These are phyloP conservation scores for Abrus pulchellus DNA, from an alignment of 306 rosid species.

Conservation along the genomic window DNA sequence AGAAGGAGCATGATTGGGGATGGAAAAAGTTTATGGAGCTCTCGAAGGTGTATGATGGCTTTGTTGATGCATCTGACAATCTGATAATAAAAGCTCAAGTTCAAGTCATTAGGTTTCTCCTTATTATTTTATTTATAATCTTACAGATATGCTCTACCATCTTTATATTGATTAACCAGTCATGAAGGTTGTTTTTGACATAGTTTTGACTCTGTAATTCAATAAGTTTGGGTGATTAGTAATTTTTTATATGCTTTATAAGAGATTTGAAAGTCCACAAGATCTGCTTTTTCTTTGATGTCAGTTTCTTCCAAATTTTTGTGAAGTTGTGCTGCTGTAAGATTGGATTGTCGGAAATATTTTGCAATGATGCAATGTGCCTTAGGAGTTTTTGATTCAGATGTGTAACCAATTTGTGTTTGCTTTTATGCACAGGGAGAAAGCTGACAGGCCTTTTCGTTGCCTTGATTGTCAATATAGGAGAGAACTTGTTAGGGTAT, in stretches of 20 bases:
- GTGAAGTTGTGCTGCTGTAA: conserved; percentile 20
- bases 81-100: conserved; percentile 99
- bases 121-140: conserved; percentile 31
- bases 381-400: conserved; percentile 23
- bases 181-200: background rate
- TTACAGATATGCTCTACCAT: conserved; percentile 1
- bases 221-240: conserved; percentile 20
- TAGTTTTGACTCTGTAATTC: conserved; percentile 28
- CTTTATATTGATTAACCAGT: conserved; percentile 12
- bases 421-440: conserved; percentile 76
- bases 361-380: conserved; percentile 20
- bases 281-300: background rate
- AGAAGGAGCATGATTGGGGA: conserved; percentile 99
- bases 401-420: conserved; percentile 37
- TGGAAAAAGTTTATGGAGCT: conserved; percentile 99
- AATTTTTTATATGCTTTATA: background rate
- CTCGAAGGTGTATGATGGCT: conserved; percentile 94
- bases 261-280: conserved; percentile 21
- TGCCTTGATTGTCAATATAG: conserved; percentile 99
- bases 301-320: background rate
- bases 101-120: conserved; percentile 93
- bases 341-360: background rate
- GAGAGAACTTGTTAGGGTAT: conserved; percentile 99
- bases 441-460: conserved; percentile 95
- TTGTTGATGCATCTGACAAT: conserved; percentile 91